phyloP scores from a whole-genome alignment of 495 filamentous ascomycete genomes.

The Penicillium waksmanii region DNA sequence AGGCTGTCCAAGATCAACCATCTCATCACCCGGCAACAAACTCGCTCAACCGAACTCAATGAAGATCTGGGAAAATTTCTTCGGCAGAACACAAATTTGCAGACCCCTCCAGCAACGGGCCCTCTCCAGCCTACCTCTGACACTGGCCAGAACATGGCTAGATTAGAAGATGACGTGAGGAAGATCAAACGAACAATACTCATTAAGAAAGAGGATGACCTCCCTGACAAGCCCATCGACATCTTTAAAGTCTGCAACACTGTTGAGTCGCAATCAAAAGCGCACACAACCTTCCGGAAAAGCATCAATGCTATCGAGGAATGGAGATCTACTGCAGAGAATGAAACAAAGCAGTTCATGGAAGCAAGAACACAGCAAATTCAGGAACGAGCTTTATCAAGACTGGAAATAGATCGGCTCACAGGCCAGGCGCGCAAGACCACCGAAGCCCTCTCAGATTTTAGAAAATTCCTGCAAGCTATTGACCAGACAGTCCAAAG shows the following conservation, averaged over 20 bases:
- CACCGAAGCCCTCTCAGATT: background rate
- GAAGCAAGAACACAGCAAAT: background rate
- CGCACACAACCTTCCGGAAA: background rate
- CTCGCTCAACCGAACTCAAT: background rate
- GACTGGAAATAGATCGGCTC: background rate
- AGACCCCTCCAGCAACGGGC: background rate
- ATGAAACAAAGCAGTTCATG: background rate
- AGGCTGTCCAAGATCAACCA: background rate
- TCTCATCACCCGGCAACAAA: background rate
- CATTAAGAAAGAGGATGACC: conserved; percentile 1
- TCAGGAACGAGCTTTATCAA: background rate
- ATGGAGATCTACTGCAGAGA: background rate
- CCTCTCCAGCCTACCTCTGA: background rate
- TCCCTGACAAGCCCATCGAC: background rate
- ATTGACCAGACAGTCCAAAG: background rate
- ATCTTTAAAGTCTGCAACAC: background rate
- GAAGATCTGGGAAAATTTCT: background rate
- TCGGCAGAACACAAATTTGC: background rate
- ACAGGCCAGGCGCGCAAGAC: background rate
- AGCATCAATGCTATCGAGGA: background rate
- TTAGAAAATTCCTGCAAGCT: background rate
- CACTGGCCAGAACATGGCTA: background rate
- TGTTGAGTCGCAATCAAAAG: conserved; percentile 3
- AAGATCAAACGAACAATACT: conserved; percentile 1
- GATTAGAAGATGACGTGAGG: background rate